A percentile compares a stretch with the other conserved stretches of the same genome.
These are phyloP conservation scores for Geotrichum histeridarum DNA, from an alignment of 1,139 yeast genomes.

Conservation along the genomic window DNA sequence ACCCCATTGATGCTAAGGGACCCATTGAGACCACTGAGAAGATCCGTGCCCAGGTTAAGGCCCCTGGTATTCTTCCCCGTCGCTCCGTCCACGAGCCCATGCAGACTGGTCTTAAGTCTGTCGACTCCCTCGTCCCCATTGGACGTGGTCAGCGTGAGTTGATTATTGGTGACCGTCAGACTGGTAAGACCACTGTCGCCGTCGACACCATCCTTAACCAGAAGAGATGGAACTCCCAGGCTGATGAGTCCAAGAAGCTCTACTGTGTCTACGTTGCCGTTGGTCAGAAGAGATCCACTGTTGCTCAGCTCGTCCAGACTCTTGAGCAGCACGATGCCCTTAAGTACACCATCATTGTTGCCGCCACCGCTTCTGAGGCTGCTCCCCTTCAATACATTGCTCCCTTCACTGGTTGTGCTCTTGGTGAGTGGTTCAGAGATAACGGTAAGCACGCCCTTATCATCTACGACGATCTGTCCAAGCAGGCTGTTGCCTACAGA, in stretches of 20 bases:
- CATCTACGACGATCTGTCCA: constrained; percentile 95
- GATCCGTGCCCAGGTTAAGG: constrained; percentile 97
- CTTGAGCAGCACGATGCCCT: constrained; percentile 97
- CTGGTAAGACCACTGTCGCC: constrained; percentile 99
- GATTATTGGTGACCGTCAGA: constrained; percentile 99
- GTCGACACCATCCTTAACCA: constrained; percentile 97
- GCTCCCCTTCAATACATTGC: constrained; percentile 99
- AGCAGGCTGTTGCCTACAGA: constrained; percentile 99
- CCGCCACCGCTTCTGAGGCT: constrained; percentile 99
- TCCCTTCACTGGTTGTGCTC: constrained; percentile 99
- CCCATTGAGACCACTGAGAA: constrained; percentile 83
- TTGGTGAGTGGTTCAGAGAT: constrained; percentile 99
- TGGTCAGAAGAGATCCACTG: constrained; percentile 99
- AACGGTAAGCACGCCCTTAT: constrained; percentile 97
- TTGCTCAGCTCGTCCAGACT: constrained; percentile 98
- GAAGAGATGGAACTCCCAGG: constrained; percentile 95
- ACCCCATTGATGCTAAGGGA: constrained; percentile 99
- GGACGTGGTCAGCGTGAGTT: constrained; percentile 99
- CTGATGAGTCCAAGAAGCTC: constrained; percentile 93
- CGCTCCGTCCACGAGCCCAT: constrained; percentile 97
- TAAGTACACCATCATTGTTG: constrained; percentile 96
- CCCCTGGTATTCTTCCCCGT: constrained; percentile 99
- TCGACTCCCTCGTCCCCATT: constrained; percentile 97
- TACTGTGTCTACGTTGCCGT: constrained; percentile 99
- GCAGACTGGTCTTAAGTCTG: constrained; percentile 99